Evolutionary conservation across 2,329 filamentous ascomycete genomes (phyloP), one percentile per base, ranked within the genome.

Genomic region (Penicillium vulpinum): DNA sequence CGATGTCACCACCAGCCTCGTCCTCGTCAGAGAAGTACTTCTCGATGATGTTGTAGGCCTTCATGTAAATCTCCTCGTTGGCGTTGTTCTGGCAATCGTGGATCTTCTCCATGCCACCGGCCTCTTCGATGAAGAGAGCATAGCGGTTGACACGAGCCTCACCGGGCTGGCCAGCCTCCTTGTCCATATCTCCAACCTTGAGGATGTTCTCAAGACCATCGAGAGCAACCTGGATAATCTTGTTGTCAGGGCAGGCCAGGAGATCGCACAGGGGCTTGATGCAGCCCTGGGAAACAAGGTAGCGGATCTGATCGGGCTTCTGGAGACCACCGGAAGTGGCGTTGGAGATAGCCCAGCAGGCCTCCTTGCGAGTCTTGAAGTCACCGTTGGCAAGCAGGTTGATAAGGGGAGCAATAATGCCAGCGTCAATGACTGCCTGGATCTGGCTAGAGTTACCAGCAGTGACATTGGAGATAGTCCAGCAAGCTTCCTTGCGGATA

Each of bases 1-100:
- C 90, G 66, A 92, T 92, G 69, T 92, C 92, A 61, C 77, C 82
- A 45, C 79, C 85, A 61, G 84, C 85, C 73, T 96, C 94, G 54
- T 97, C 94, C 67, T 99, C 94, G 71, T 99, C 94, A 0, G 92
- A 97, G 82, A 99, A 99, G 85, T 99, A 99, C 83, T 97, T 97
- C 84, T 99, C 94, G 67, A 99, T 99, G 78, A 99, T 99, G 85
- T 96, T 97, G 85, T 97, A 99, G 0, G 94, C 94, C 87, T 99
- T 99, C 93, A 99, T 97, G 84, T 99, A 99, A 69, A 99, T 99
- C 80, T 99, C 94, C 80, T 99, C 94, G 80, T 99, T 99, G 81
- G 93, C 93, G 71, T 99, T 99, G 82, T 95, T 97, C 83, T 99
- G 94, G 85, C 94, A 97, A 69, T 97, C 93, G 80, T 99, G 94